These are phyloP conservation scores for Malus domestica DNA, from an alignment of 306 rosid genomes.

Conservation along the genomic window DNA sequence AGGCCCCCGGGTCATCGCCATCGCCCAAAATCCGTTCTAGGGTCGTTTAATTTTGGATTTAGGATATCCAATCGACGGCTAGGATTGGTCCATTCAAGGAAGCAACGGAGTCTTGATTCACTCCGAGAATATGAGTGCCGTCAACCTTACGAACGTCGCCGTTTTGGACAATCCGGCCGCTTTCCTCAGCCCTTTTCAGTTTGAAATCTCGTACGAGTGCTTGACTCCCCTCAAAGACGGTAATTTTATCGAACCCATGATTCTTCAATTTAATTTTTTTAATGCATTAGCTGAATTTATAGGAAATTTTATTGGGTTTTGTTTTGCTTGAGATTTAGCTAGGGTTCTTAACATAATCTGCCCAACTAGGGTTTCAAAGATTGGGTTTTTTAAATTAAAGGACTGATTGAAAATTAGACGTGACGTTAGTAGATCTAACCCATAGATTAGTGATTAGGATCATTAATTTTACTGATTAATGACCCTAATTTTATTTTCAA, in stretches of 20 bases:
- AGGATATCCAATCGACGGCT: constrained; percentile 4
- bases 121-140: constrained; percentile 53
- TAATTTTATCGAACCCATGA: background rate
- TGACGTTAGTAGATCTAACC: background rate
- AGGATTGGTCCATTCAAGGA: background rate
- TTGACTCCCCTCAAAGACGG: constrained; percentile 44
- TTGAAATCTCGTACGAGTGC: constrained; percentile 42
- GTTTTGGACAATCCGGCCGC: constrained; percentile 76
- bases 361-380: background rate
- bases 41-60: background rate
- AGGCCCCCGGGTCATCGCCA: background rate
- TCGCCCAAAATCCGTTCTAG: background rate
- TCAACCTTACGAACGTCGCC: constrained; percentile 81
- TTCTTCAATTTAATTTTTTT: background rate
- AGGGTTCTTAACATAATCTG: background rate
- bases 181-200: constrained; percentile 47
- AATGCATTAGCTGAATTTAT: background rate
- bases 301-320: background rate
- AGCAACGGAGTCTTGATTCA: background rate
- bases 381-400: background rate
- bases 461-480: background rate
- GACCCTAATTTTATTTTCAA: background rate
- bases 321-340: background rate
- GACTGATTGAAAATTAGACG: background rate
- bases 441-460: background rate